Percentiles rank a stretch among this genome's conserved stretches.
These are phyloP conservation scores for Debaryomyces singareniensis DNA, from an alignment of 1,139 yeast species.

Conservation along the genomic window DNA sequence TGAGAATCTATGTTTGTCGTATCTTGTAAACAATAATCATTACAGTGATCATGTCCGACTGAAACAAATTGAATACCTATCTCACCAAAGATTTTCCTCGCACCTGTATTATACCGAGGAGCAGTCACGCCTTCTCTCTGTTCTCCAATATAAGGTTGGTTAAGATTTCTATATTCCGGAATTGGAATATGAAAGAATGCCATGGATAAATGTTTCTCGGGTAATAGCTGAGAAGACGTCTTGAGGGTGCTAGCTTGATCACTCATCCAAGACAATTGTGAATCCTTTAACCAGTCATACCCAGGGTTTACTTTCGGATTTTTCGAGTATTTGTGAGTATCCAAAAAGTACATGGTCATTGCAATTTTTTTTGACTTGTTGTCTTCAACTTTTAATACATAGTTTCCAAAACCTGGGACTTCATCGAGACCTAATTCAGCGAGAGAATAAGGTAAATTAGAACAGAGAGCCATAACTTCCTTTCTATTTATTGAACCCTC, in stretches of 20 bases:
- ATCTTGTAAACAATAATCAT: conserved; percentile 75
- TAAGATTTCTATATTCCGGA: conserved; percentile 63
- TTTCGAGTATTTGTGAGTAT: conserved; percentile 69
- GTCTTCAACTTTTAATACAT: conserved; percentile 47
- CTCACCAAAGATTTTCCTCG: conserved; percentile 48
- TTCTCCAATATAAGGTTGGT: conserved; percentile 51
- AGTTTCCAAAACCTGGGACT: conserved; percentile 78
- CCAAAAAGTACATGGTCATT: conserved; percentile 66
- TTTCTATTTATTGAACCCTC: conserved; percentile 64
- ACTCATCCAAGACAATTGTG: conserved; percentile 59
- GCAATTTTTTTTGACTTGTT: conserved; percentile 37
- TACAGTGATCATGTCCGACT: conserved; percentile 94
- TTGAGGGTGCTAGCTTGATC: conserved; percentile 27
- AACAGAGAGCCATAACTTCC: conserved; percentile 52
- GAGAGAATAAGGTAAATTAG: conserved; percentile 60
- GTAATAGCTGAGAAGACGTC: conserved; percentile 24
- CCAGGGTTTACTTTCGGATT: conserved; percentile 65
- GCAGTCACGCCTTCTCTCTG: conserved; percentile 72
- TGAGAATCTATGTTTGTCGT: conserved; percentile 16
- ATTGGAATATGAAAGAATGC: conserved; percentile 93
- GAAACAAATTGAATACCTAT: conserved; percentile 67
- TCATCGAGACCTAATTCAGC: conserved; percentile 57
- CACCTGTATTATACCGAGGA: conserved; percentile 63
- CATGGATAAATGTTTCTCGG: conserved; percentile 58
- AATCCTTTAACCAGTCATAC: conserved; percentile 79